Percentiles rank a stretch among this genome's conserved stretches.
These are phyloP conservation scores for Ceratocystis destructans DNA, from an alignment of 2,329 filamentous ascomycete species.

Conservation along the genomic window DNA sequence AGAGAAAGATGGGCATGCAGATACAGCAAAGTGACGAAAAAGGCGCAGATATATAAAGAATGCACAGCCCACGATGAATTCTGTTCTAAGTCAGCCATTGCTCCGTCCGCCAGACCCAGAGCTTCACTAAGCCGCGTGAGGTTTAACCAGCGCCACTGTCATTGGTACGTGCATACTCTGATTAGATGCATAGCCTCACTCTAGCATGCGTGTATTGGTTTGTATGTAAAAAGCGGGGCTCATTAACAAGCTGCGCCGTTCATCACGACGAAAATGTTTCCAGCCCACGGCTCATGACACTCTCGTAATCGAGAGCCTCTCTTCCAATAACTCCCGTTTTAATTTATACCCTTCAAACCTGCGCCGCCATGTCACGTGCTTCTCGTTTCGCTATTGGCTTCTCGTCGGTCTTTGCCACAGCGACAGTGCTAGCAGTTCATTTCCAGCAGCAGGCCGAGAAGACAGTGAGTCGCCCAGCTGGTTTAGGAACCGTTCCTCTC, in stretches of 20 bases:
- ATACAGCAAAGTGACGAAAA: not conserved
- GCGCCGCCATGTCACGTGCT: slow-evolving; percentile 62
- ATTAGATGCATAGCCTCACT: not conserved
- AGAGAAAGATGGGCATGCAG: not conserved
- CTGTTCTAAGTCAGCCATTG: not conserved
- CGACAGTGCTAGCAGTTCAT: slow-evolving; percentile 76
- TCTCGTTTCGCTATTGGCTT: slow-evolving; percentile 73
- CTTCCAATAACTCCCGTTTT: not conserved
- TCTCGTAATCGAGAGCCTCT: not conserved
- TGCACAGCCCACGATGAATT: not conserved
- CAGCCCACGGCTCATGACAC: not conserved
- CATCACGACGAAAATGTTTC: not conserved
- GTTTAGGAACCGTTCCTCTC: not conserved
- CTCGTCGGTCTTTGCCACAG: slow-evolving; percentile 61
- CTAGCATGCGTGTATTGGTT: not conserved
- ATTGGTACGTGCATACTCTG: not conserved
- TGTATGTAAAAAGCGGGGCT: not conserved
- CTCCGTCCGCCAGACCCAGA: not conserved
- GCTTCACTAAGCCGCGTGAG: slow-evolving; percentile 7
- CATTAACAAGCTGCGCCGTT: not conserved
- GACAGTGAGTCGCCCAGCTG: slow-evolving; percentile 42
- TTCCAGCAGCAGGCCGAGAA: slow-evolving; percentile 75
- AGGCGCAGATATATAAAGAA: not conserved
- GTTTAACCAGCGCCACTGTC: slow-evolving; percentile 6
- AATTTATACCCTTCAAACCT: not conserved